phyloP scores from a whole-genome alignment of 176 grass and related monocot species.

The Echinochloa phyllopogon region DNA sequence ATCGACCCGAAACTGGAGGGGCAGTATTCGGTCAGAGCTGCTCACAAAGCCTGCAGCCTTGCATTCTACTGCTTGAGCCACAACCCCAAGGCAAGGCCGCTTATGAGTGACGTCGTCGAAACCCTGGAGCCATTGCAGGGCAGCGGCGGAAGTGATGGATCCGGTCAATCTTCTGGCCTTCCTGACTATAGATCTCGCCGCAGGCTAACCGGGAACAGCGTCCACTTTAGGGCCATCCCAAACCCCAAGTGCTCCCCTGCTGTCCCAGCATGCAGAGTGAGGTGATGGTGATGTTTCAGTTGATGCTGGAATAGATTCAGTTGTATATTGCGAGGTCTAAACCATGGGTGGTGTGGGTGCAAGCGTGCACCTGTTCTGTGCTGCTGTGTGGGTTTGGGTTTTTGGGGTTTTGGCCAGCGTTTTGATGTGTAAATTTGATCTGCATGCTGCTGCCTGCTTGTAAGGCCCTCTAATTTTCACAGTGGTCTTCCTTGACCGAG shows the following conservation, averaged over 20 bases:
- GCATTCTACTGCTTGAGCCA: slow-evolving; percentile 97
- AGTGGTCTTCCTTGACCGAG: slow-evolving; percentile 56
- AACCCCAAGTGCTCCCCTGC: slow-evolving; percentile 68
- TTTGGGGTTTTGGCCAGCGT: slow-evolving; percentile 35
- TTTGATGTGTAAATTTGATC: slow-evolving; percentile 78
- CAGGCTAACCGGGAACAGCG: slow-evolving; percentile 50
- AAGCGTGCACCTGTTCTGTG: neutral
- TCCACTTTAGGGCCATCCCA: slow-evolving; percentile 77
- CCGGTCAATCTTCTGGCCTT: slow-evolving; percentile 50
- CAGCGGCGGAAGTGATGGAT: slow-evolving; percentile 41
- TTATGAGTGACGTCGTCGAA: slow-evolving; percentile 94
- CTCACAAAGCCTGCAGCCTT: slow-evolving; percentile 93
- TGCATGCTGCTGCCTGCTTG: slow-evolving; percentile 62
- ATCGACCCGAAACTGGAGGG: slow-evolving; percentile 77
- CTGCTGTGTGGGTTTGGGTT: slow-evolving; percentile 32
- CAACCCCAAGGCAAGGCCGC: slow-evolving; percentile 91
- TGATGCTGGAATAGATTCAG: slow-evolving; percentile 54
- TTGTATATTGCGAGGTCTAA: slow-evolving; percentile 63
- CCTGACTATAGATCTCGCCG: slow-evolving; percentile 61
- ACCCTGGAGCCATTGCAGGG: slow-evolving; percentile 85
- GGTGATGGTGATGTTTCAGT: slow-evolving; percentile 62
- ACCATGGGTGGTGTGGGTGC: slow-evolving; percentile 41
- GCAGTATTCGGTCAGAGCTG: slow-evolving; percentile 75
- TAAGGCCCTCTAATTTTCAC: slow-evolving; percentile 66
- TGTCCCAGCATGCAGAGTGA: slow-evolving; percentile 82